Evolutionary conservation across 228 moss, liverwort and hornwort genomes (phyloP).

Genomic region (Sphagnum fallax): DNA sequence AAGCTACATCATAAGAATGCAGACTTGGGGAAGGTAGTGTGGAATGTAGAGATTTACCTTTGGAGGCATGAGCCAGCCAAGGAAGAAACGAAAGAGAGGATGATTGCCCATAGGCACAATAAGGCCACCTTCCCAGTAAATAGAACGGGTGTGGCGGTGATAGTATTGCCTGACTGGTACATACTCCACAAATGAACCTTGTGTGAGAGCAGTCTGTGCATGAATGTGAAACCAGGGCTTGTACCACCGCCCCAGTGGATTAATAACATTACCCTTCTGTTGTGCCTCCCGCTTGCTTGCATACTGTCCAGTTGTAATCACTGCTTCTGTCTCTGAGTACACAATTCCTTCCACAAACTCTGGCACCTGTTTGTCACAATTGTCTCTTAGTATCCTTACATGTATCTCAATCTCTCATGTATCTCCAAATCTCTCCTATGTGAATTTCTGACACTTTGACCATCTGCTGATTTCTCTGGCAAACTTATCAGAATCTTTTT

Average conservation of each 20-base stretch:
- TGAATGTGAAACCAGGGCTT: constrained; percentile 68
- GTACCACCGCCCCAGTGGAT: constrained; percentile 48
- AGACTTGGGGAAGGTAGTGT: too few species aligned
- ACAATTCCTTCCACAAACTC: constrained; percentile 61
- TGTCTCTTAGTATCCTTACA: background rate
- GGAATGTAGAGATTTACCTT: constrained; percentile 16
- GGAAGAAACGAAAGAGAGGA: constrained; percentile 45
- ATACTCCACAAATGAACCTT: constrained; percentile 51
- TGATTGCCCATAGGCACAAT: constrained; percentile 63
- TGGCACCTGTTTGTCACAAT: constrained; percentile 25
- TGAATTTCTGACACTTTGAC: too few species aligned
- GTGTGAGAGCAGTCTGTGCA: constrained; percentile 29
- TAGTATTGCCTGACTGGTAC: constrained; percentile 64
- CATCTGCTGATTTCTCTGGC: too few species aligned
- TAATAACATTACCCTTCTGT: constrained; percentile 35
- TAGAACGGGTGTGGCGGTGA: constrained; percentile 64
- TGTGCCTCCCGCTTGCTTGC: constrained; percentile 33
- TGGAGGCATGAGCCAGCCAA: constrained; percentile 69
- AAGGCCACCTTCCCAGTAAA: constrained; percentile 67
- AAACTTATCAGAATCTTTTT: too few species aligned
- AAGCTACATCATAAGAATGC: too few species aligned
- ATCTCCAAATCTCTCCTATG: background rate
- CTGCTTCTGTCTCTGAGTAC: constrained; percentile 38
- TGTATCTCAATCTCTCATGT: background rate
- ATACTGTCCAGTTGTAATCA: constrained; percentile 58